Percentiles rank a stretch among this genome's conserved stretches.
phyloP scores from a whole-genome alignment of 169 alveolate species.

The Babesia bovis region DNA sequence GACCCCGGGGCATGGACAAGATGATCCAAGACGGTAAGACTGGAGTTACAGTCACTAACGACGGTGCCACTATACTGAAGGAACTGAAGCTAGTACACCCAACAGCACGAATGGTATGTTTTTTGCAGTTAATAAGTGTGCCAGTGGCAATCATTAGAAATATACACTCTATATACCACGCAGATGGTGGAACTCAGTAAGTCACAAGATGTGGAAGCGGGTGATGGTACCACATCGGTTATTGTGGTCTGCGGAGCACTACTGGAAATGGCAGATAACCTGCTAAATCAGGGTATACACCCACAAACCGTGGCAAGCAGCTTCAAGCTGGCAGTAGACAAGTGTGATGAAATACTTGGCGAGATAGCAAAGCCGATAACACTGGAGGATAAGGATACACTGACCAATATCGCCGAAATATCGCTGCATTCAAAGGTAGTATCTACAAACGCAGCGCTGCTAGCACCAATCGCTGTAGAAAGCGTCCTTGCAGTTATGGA shows the following conservation, averaged over 20 bases:
- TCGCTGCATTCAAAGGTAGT: conserved; percentile 97
- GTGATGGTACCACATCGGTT: conserved; percentile 99
- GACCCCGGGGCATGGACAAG: conserved; percentile 99
- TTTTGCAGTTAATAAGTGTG: not conserved
- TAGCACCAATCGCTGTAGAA: conserved; percentile 99
- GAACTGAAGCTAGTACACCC: conserved; percentile 97
- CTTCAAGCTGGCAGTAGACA: conserved; percentile 87
- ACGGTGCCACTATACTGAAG: conserved; percentile 99
- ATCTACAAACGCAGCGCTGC: conserved; percentile 91
- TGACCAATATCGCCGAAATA: conserved; percentile 93
- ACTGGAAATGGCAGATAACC: conserved; percentile 91
- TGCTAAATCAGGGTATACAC: conserved; percentile 95
- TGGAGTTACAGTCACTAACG: conserved; percentile 97
- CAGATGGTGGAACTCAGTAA: conserved; percentile 95
- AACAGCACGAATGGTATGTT: conserved; percentile 92
- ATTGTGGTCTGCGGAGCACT: conserved; percentile 98
- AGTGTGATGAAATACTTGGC: conserved; percentile 88
- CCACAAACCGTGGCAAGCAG: conserved; percentile 97
- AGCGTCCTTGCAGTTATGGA: conserved; percentile 88
- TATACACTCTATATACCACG: not conserved
- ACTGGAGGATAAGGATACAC: conserved; percentile 90
- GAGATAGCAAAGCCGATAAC: conserved; percentile 91
- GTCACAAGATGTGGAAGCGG: conserved; percentile 99
- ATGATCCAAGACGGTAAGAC: conserved; percentile 97
- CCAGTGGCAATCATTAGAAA: not conserved